Evolutionary conservation across 2,329 filamentous ascomycete species (phyloP), one percentile per base, ranked within the genome.

Genomic region (Claviceps sp.): DNA sequence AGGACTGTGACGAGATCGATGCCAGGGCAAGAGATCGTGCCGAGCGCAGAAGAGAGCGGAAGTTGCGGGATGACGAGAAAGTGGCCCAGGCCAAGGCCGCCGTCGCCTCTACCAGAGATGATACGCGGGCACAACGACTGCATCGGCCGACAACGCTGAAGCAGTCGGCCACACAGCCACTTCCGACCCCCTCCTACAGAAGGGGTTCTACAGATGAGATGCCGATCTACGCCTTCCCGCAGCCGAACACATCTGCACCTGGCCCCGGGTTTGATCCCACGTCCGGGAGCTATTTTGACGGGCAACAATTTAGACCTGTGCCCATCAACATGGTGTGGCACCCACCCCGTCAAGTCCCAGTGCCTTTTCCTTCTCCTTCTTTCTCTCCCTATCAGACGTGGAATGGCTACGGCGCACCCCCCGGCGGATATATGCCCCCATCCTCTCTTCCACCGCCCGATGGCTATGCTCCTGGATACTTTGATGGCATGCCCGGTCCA

Each of bases 241-340:
- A 67, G 49, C 60, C 67, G 47, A 65, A 65, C 3, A 54, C 58
- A 8, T 60, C 65, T 4, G 59, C 56, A 42, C 56, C 57, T 45
- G 64, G 65, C 24, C 67, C 65, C 18, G 62, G 65, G 45, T 63
- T 65, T 34, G 65, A 46, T 63, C 66, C 36, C 61, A 63, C 38
- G 61, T 64, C 26, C 59, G 67, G 20, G 65, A 70, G 63, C 54
- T 69, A 68, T 54, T 68, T 68, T 40, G 62, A 61, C 38, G 65
- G 64, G 22, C 65, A 68, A 50, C 53, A 57, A 16, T 56, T 55
- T 4, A 54, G 57, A 7, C 61, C 58, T 16, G 22, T 24, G 20
- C 22, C 16, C n/a, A 54, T 56, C 34, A 58, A 58, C 48, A 57
- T 62, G 44, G 54, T 57, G 24, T 67, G 60, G 64, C 60, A 58